phyloP scores from a whole-genome alignment of 441 rosid species.

The Cnidoscolus chayamansa region DNA sequence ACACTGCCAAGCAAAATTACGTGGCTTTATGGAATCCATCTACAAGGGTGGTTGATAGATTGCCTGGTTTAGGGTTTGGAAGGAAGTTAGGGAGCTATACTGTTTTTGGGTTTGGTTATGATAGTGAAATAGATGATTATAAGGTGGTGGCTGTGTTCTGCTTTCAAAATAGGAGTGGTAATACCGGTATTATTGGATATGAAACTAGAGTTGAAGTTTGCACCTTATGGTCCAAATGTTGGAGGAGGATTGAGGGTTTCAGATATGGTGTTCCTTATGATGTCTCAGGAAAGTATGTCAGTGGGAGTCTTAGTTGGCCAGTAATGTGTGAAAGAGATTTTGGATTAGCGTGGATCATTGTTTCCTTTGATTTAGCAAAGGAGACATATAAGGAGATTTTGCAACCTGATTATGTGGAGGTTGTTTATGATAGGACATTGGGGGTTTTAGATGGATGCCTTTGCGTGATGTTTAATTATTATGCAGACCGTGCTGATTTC shows the following conservation, averaged over 20 bases:
- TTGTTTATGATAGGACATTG: background rate
- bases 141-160: slow-evolving; percentile 22
- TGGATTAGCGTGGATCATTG: slow-evolving; percentile 11
- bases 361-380: slow-evolving; percentile 24
- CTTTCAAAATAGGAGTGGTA: background rate
- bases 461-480: slow-evolving; percentile 15
- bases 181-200: background rate
- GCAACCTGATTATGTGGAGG: slow-evolving; percentile 22
- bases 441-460: slow-evolving; percentile 24
- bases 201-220: slow-evolving; percentile 10
- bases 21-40: slow-evolving; percentile 23
- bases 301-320: slow-evolving; percentile 23
- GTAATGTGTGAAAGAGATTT: background rate
- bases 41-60: slow-evolving; percentile 1
- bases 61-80: slow-evolving; percentile 15
- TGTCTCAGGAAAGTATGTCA: slow-evolving; percentile 19
- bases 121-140: slow-evolving; percentile 21
- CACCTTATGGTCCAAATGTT: background rate
- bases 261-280: slow-evolving; percentile 11
- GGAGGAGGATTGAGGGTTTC: slow-evolving; percentile 23
- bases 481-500: background rate
- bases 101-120: slow-evolving; percentile 26
- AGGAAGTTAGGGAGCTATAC: slow-evolving; percentile 8
- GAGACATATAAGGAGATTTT: slow-evolving; percentile 22
- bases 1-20: background rate